A percentile compares a stretch with the other conserved stretches of the same genome.
Conservation (phyloP, 176 grass and related monocot genomes). For the barley (Hordeum vulgare) region MorexV3_pseudomolecules_assembly NC_058519.1:43183801-43184300, state of each 20-base stretch:
- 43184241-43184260: background rate
- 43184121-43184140: background rate
- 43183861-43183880: constrained; percentile 51
- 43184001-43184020: constrained; percentile 54
- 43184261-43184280: background rate
- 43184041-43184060: constrained; percentile 71
- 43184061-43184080: constrained; percentile 79
- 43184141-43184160: constrained; percentile 11
- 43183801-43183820: constrained; percentile 83
- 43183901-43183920: constrained; percentile 82
- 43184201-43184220: background rate
- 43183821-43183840: constrained; percentile 73
- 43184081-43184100: constrained; percentile 24
- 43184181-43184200: background rate
- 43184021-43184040: constrained; percentile 79
- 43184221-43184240: background rate
- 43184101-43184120: constrained; percentile 1
- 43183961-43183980: constrained; percentile 66
- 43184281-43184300: background rate
- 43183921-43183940: constrained; percentile 48
- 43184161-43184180: background rate
- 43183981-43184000: constrained; percentile 51
- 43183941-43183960: constrained; percentile 73
- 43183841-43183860: constrained; percentile 70
- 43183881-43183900: constrained; percentile 70